Evolutionary conservation across 352 stramenopile genomes (phyloP), one percentile per base, ranked within the genome.

Genomic region (Elongisporangium anandrum): DNA sequence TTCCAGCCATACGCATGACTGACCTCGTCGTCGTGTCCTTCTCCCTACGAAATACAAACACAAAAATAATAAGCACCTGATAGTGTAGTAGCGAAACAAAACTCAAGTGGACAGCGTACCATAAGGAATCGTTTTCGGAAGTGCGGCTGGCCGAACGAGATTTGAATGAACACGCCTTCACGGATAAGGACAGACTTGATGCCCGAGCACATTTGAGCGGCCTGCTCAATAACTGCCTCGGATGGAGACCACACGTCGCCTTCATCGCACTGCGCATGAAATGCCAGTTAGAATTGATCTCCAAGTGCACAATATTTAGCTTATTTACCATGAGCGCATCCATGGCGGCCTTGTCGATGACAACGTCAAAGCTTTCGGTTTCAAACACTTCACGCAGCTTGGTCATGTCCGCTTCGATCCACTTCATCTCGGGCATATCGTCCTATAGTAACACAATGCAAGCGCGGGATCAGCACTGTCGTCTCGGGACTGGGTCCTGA

Each of bases 341-440:
- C 85, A 94, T 94, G 15, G 81, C 81, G 21, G 85, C 85, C 66
- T 94, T 94, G 64, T 94, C 85, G 26, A 94, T 80, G 20, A 94
- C 80, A 16, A 92, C 68, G 60, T 94, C 85, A 54, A 94, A 94
- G 19, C 20, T 69, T 10, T 57, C 53, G 16, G 61, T 41, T 0
- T 21, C 26, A 63, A 90, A 93, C 3, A 64, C 41, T 10, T 79
- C 65, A 19, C 41, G 26, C 39, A 86, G 50, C 52, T 76, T 81
- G n/a, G 73, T 81, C 78, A 88, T 88, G 52, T 88, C 75, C 7
- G 69, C 78, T 48, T 75, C 73, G 15, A 76, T 24, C 75, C 76
- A 86, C 48, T 69, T 73, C 76, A 86, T 85, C 54, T 79, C 65
- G 2, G 69, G 68, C 69, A 78, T 76, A 22, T 61, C 58, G 34